These are phyloP conservation scores for Medicago truncatula DNA, from an alignment of 306 rosid genomes.

Conservation along the genomic window MtrunA17r5.0-ANR NC_053042.1:6757501-6758000, in stretches of 20 bases:
- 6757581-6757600: slow-evolving; percentile 53
- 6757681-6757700: neutral
- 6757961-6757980: neutral
- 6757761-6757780: no score
- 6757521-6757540: slow-evolving; percentile 57
- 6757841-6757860: no score
- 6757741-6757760: no score
- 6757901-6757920: neutral
- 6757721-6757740: no score
- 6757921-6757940: neutral
- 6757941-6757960: neutral
- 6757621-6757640: slow-evolving; percentile 59
- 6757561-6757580: slow-evolving; percentile 65
- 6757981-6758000: slow-evolving; percentile 4
- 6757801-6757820: no score
- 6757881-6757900: neutral
- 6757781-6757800: no score
- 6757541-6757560: slow-evolving; percentile 61
- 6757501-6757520: slow-evolving; percentile 60
- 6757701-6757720: no score
- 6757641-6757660: neutral
- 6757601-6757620: slow-evolving; percentile 61
- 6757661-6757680: neutral
- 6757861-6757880: neutral
- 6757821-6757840: no score